Evolutionary conservation across 495 filamentous ascomycete species (phyloP), one percentile per base, ranked within the genome.

Genomic region (Durotheca rogersii): DNA sequence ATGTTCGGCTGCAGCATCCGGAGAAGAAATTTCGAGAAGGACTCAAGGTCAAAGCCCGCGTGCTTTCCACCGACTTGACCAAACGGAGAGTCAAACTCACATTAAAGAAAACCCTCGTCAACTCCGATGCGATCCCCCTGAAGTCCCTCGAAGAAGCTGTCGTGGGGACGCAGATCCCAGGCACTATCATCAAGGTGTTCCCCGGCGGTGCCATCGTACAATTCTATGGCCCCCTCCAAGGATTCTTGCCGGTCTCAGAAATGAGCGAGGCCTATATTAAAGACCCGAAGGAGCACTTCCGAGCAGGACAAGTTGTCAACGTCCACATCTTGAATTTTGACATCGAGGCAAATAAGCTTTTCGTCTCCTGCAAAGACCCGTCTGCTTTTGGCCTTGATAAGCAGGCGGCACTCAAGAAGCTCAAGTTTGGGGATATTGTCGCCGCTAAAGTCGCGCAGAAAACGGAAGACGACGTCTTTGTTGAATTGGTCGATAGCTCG

Each of bases 251-350:
- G 1, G 82, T 94, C 2, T 86, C 87, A 2, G 92, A 98, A 64
- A 97, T 98, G 94, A 96, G 91, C 65, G 94, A 96, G 62, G 88
- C 90, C 10, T 96, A 84, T 66, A 96, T 98, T 56, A 80, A 86
- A 58, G 87, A 96, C 61, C 89, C 91, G 5, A 81, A 77, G 33
- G 81, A 93, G 59, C 91, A 98, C 64, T 98, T 98, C 70, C 81
- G 85, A 23, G 70, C 81, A 6, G 93, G 94, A 1, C 93, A 98
- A 64, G 90, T 93, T 12, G 85, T 98, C 51, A 95, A 80, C 67
- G 86, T 96, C 23, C 84, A 88, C 56, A 82, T 93, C 15, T 56
- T 93, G 32, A 86, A 84, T 52, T 83, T 96, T 27, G 85, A 96
- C 67, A 68, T 80, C 0, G 76, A 84, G 38, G 78, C 78, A 30